Base-by-base conservation (phyloP, 768 basidiomycete genomes). In the Trametes gibbosa region DNA sequence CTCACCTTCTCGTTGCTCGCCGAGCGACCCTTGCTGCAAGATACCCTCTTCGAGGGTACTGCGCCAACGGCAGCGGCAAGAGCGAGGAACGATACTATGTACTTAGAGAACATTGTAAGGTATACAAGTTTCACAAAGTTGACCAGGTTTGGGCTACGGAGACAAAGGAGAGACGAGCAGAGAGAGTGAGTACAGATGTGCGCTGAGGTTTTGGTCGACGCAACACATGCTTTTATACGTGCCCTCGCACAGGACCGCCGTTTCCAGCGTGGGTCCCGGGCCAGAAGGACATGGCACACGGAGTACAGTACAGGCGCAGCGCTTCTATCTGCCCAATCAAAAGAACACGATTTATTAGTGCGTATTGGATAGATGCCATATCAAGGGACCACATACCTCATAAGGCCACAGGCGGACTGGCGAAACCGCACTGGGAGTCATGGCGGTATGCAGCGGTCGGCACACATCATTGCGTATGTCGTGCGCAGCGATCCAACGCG, bases 21-120 rank as follows among this genome's bases (percentile, higher is more conserved):
- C 8, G 48, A 54, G 35, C 57, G 51, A 23, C 62, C 62, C 40
- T 63, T 58, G 56, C 56, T 58, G 53, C 62, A 63, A n/a, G 46
- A 23, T 5, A 57, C 62, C 27, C 42, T 53, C 24, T 50, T 46
- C 10, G 50, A 32, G 24, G 62, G 62, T 6, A 51, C 50, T 19
- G 56, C 56, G 6, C 32, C 29, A 21, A 51, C 62, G 14, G 48
- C 46, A 1, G 54, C 39, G 14, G 53, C 57, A 25, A 59, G 42
- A 37, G 49, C 24, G 46, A 53, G 46, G 29, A 63, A 45, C 27
- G 57, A 49, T 21, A 57, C 53, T 4, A 61, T 35, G 23, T 41
- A 8, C 60, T 61, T 61, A 42, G 53, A 23, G 25, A 54, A 46
- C 60, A 61, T 61, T 40, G 24, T 45, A n/a, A 34, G 21, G 7